phyloP scores from a whole-genome alignment of 306 rosid species.

The Dalbergia cochinchinensis region DNA sequence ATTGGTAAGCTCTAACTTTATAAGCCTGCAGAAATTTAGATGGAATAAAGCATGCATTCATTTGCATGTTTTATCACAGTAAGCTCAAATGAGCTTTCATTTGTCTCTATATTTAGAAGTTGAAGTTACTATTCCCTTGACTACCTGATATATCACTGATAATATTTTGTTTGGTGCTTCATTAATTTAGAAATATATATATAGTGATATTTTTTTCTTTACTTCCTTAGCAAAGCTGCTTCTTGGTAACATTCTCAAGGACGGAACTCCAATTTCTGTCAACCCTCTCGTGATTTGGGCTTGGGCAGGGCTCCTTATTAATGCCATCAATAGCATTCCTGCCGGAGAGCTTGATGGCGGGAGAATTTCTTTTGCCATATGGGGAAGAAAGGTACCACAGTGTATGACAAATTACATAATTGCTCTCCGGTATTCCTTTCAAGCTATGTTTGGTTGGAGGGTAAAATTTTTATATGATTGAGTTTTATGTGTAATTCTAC shows the following conservation, averaged over 20 bases:
- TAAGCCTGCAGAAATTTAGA: slow-evolving; percentile 29
- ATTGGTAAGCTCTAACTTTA: slow-evolving; percentile 70
- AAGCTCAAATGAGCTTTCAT: not conserved
- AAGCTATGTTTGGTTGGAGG: too few relatives aligned
- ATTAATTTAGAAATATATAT: slow-evolving; percentile 31
- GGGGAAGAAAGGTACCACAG: slow-evolving; percentile 95
- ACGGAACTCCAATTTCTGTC: slow-evolving; percentile 84
- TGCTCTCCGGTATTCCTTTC: not conserved
- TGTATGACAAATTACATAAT: not conserved
- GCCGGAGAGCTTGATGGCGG: slow-evolving; percentile 99
- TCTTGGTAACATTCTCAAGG: slow-evolving; percentile 86
- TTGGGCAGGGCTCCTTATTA: slow-evolving; percentile 99
- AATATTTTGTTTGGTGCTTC: slow-evolving; percentile 34
- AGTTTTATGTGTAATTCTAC: too few relatives aligned
- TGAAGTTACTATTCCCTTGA: not conserved
- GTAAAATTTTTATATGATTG: too few relatives aligned
- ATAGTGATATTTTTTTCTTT: slow-evolving; percentile 31
- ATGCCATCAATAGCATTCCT: slow-evolving; percentile 97
- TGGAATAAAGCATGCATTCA: slow-evolving; percentile 39
- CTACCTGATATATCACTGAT: slow-evolving; percentile 8
- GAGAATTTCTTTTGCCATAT: slow-evolving; percentile 82
- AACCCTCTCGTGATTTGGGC: slow-evolving; percentile 99
- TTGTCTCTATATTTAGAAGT: not conserved
- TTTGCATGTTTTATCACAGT: slow-evolving; percentile 8
- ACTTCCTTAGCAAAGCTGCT: slow-evolving; percentile 79